Evolutionary conservation across 768 basidiomycete species (phyloP).

Genomic region (Pulveroboletus ravenelii): DNA sequence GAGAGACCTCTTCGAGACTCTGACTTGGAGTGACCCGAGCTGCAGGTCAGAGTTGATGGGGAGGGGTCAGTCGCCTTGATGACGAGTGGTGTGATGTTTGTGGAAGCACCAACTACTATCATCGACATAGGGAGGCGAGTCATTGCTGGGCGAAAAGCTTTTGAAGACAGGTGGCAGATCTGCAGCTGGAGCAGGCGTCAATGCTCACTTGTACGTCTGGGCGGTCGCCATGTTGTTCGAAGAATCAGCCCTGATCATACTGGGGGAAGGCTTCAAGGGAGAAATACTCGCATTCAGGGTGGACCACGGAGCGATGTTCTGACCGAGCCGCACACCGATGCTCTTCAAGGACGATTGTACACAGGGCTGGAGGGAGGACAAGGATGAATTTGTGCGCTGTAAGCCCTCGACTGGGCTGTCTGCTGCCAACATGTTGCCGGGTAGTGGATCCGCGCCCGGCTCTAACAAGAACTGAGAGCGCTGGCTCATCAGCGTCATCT

Average conservation of each 20-base stretch:
- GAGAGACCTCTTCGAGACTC: constrained; percentile 16
- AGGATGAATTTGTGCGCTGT: constrained; percentile 37
- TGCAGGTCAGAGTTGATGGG: constrained; percentile 35
- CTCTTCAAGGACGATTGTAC: constrained; percentile 30
- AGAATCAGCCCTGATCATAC: constrained; percentile 16
- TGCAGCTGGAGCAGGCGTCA: constrained; percentile 54
- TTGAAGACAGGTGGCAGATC: constrained; percentile 58
- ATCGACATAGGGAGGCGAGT: constrained; percentile 21
- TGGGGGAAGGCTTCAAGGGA: constrained; percentile 32
- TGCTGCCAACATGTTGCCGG: constrained; percentile 20
- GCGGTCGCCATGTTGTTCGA: constrained; percentile 24
- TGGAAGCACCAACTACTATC: too few relatives aligned
- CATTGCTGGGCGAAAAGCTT: constrained; percentile 49
- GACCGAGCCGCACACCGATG: constrained; percentile 35
- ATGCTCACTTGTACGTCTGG: constrained; percentile 46
- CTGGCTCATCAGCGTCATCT: constrained; percentile 39
- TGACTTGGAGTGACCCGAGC: constrained; percentile 31
- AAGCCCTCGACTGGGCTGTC: constrained; percentile 37
- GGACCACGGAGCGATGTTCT: constrained; percentile 63
- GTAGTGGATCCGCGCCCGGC: constrained; percentile 27
- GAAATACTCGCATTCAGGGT: constrained; percentile 38
- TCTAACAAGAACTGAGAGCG: constrained; percentile 19
- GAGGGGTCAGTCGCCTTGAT: constrained; percentile 14
- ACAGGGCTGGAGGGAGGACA: constrained; percentile 53
- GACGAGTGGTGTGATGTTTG: constrained; percentile 26